Conservation (phyloP, 2,329 filamentous ascomycete genomes). For the Ophiosphaerella korrae region DNA sequence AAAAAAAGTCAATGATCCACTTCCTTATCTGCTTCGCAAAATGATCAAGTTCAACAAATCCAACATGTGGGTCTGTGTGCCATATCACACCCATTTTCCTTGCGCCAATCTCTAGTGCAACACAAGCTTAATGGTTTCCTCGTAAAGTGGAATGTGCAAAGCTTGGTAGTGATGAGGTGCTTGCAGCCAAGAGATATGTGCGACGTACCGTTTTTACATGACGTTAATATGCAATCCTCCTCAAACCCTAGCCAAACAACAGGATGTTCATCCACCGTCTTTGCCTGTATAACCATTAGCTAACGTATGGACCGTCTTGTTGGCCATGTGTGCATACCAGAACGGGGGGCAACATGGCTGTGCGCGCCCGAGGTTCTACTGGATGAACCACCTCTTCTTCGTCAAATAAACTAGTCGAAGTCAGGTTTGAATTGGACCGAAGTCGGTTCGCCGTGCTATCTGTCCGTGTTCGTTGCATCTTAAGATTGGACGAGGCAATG, state of each 20-base stretch:
- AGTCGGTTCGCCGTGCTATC: slow-evolving; percentile 66
- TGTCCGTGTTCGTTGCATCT: slow-evolving; percentile 58
- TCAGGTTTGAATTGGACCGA: slow-evolving; percentile 73
- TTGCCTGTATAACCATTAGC: slow-evolving; percentile 61
- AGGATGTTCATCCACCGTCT: slow-evolving; percentile 83
- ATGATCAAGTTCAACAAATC: slow-evolving; percentile 20
- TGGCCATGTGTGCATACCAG: slow-evolving; percentile 64
- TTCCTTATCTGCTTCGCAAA: slow-evolving; percentile 16
- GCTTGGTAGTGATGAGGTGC: neutral
- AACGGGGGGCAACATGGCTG: slow-evolving; percentile 86
- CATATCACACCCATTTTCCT: slow-evolving; percentile 26
- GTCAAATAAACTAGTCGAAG: slow-evolving; percentile 58
- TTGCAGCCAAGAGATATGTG: slow-evolving; percentile 15
- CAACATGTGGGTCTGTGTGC: slow-evolving; percentile 5
- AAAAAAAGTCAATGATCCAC: slow-evolving; percentile 26
- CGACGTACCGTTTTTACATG: slow-evolving; percentile 81
- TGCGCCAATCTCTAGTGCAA: slow-evolving; percentile 20
- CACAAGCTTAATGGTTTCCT: slow-evolving; percentile 30
- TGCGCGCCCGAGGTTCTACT: slow-evolving; percentile 82
- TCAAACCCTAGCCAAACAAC: slow-evolving; percentile 92
- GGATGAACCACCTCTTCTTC: slow-evolving; percentile 72
- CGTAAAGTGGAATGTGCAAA: slow-evolving; percentile 1
- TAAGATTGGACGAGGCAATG: slow-evolving; percentile 55
- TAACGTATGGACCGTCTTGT: neutral
- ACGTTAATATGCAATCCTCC: slow-evolving; percentile 89